Evolutionary conservation across 1,284 basidiomycete genomes (phyloP).

Genomic region (Fomitiporia mediterranea): DNA sequence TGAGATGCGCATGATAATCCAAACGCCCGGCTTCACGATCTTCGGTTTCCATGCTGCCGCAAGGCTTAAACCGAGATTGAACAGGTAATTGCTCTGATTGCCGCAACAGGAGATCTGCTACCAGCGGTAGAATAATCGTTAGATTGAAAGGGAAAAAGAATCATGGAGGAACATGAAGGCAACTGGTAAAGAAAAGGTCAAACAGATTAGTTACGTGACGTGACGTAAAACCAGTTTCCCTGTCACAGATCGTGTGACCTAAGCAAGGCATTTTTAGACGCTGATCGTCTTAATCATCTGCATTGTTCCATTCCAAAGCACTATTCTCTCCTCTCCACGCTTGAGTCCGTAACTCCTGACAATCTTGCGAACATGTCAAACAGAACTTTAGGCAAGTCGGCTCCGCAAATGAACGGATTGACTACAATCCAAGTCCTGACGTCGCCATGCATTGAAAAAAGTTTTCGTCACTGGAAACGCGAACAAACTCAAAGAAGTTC

Average conservation of each 20-base stretch:
- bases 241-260: no score
- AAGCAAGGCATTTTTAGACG: no score
- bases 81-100: no score
- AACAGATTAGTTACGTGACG: no score
- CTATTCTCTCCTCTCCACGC: background rate
- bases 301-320: background rate
- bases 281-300: background rate
- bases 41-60: background rate
- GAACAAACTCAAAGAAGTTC: constrained; percentile 90
- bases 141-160: no score
- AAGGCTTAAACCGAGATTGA: background rate
- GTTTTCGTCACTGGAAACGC: constrained; percentile 94
- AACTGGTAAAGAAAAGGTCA: no score
- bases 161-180: no score
- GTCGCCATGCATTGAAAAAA: constrained; percentile 30
- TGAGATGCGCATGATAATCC: no score
- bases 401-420: background rate
- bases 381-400: constrained; percentile 4
- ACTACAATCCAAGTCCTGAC: background rate
- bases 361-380: background rate
- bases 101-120: no score
- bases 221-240: no score
- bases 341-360: background rate
- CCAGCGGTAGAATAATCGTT: no score
- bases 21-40: no score